Evolutionary conservation across 768 basidiomycete genomes (phyloP).

Genomic region (Aureoboletus auriporus): DNA sequence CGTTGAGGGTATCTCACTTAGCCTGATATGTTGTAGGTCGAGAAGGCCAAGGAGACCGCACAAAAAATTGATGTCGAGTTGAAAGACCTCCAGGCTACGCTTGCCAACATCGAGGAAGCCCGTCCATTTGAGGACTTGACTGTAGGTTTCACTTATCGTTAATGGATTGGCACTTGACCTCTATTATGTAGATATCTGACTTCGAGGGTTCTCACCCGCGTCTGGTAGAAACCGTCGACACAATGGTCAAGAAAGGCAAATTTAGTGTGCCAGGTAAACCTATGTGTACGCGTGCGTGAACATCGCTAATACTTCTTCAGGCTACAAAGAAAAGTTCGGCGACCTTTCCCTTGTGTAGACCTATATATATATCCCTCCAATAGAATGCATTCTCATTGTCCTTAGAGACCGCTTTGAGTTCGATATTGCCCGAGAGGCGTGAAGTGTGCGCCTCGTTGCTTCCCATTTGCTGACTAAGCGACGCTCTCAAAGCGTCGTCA

Average conservation of each 20-base stretch:
- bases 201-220: conserved; percentile 91
- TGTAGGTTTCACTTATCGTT: conserved; percentile 43
- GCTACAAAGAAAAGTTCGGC: conserved; percentile 96
- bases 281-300: neutral
- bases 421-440: neutral
- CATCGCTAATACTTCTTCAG: conserved; percentile 32
- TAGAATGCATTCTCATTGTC: conserved; percentile 13
- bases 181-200: conserved; percentile 64
- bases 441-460: neutral
- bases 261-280: conserved; percentile 89
- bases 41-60: conserved; percentile 85
- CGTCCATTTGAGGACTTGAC: conserved; percentile 97
- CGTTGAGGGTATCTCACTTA: conserved; percentile 1
- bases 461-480: conserved; percentile 23
- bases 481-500: neutral
- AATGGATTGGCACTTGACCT: neutral
- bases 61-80: conserved; percentile 89
- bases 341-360: conserved; percentile 87
- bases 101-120: conserved; percentile 95
- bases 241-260: conserved; percentile 96
- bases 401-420: neutral
- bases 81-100: conserved; percentile 85
- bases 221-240: conserved; percentile 86
- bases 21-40: conserved; percentile 50
- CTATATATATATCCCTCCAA: conserved; percentile 16